Evolutionary conservation across 2,329 filamentous ascomycete species (phyloP), one percentile per base, ranked within the genome.

Genomic region (Hypomyces rosellus): DNA sequence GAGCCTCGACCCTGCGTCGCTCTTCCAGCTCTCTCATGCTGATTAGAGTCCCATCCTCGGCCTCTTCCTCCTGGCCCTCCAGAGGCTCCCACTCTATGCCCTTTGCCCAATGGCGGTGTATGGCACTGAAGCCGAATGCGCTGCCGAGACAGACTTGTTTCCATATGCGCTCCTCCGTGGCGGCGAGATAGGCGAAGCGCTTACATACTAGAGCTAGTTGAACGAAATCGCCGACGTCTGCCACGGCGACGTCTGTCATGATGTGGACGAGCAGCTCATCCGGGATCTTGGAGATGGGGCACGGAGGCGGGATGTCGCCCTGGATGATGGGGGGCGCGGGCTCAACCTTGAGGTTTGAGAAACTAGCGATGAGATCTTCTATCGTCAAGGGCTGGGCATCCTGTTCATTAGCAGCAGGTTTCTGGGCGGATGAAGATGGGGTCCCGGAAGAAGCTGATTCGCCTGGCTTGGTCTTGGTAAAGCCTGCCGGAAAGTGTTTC

Each of bases 121-220:
- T 96, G 34, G 78, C 81, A 5, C 72, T 76, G 65, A 96, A 95
- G 18, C 91, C 93, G 63, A 88, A 85, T 63, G 89, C 81, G 12
- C 69, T 54, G 0, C 84, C 85, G 1, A 88, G 69, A 42, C 86
- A 88, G 4, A 96, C 70, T 15, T 82, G 79, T 52, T 85, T 88
- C 91, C 93, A 99, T 60, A 96, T 86, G 40, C 80, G 79, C 60
- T 96, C 86, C 65, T 97, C 91, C 5, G 86, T 88, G 30, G 82
- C 76, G 45, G 95, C 85, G 16, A 97, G 80, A 64, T 87, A 96
- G 18, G 92, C 90, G 40, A 97, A 73, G 13, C 86, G 82, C 65
- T 89, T 95, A 73, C 92, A 97, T 3, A 96, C 91, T 55, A 85
- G 80, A 0, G 89, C 78, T 14, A 91, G 74, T 20, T 88, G 85